These are phyloP conservation scores for Penicillium manginii DNA, from an alignment of 495 filamentous ascomycete species.

Conservation along the genomic window DNA sequence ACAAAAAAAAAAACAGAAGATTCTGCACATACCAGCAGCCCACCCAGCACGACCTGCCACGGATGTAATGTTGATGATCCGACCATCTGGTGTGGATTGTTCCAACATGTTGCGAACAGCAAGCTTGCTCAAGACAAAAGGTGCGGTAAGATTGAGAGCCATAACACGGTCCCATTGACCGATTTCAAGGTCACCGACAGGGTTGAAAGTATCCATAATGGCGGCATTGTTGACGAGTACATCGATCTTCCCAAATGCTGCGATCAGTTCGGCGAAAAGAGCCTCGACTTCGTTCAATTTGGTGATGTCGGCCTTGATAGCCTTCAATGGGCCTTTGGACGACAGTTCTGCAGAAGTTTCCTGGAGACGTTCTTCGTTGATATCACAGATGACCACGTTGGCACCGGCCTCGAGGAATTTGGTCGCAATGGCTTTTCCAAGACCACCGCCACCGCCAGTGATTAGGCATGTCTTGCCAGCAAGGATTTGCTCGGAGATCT, in stretches of 20 bases:
- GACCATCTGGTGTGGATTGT: slow-evolving; percentile 31
- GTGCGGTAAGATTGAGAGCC: slow-evolving; percentile 62
- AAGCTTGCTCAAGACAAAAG: slow-evolving; percentile 55
- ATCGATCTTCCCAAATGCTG: slow-evolving; percentile 38
- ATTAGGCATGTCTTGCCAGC: slow-evolving; percentile 44
- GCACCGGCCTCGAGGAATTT: slow-evolving; percentile 43
- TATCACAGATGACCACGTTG: slow-evolving; percentile 49
- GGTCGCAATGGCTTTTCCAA: slow-evolving; percentile 47
- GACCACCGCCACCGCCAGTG: slow-evolving; percentile 46
- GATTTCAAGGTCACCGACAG: slow-evolving; percentile 53
- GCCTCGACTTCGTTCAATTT: slow-evolving; percentile 33
- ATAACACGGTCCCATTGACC: slow-evolving; percentile 61
- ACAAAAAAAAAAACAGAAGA: slow-evolving; percentile 6
- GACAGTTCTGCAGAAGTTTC: slow-evolving; percentile 45
- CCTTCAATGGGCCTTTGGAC: slow-evolving; percentile 37
- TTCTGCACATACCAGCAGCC: slow-evolving; percentile 28
- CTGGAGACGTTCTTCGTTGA: slow-evolving; percentile 37
- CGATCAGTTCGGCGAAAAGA: slow-evolving; percentile 40
- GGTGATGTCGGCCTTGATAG: slow-evolving; percentile 48
- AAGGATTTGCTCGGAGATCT: slow-evolving; percentile 20
- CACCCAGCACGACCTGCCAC: slow-evolving; percentile 39
- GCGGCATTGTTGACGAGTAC: slow-evolving; percentile 51
- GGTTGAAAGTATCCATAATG: slow-evolving; percentile 61
- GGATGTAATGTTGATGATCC: slow-evolving; percentile 46
- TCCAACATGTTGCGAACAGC: slow-evolving; percentile 53